These are phyloP conservation scores for Leucocoprinus birnbaumii DNA, from an alignment of 768 basidiomycete species.

Conservation along the genomic window DNA sequence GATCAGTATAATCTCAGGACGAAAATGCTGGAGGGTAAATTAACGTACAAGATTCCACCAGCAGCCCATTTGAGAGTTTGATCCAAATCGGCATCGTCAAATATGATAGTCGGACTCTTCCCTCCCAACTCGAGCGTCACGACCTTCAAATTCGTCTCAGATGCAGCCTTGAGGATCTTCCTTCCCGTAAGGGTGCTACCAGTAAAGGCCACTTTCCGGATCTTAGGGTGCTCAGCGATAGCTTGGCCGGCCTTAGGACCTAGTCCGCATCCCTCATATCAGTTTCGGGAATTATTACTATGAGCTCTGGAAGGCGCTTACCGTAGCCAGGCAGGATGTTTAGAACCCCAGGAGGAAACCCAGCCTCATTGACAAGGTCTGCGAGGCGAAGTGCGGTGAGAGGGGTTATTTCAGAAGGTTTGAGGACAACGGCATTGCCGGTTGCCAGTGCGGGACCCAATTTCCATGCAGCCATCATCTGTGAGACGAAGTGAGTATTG, in stretches of 20 bases:
- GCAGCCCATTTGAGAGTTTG: slow-evolving; percentile 66
- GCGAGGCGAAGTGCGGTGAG: slow-evolving; percentile 54
- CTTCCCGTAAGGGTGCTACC: slow-evolving; percentile 73
- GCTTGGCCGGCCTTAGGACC: slow-evolving; percentile 60
- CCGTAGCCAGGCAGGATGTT: slow-evolving; percentile 73
- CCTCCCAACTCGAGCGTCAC: slow-evolving; percentile 76
- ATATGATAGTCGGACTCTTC: slow-evolving; percentile 62
- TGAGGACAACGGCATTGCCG: slow-evolving; percentile 72
- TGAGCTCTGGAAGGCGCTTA: background rate
- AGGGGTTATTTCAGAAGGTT: slow-evolving; percentile 78
- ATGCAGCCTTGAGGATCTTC: slow-evolving; percentile 67
- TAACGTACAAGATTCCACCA: slow-evolving; percentile 62
- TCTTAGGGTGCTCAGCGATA: slow-evolving; percentile 58
- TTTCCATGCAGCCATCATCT: slow-evolving; percentile 64
- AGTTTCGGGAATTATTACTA: background rate
- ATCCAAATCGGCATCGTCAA: slow-evolving; percentile 61
- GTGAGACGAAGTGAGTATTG: background rate
- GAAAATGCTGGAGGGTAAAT: background rate
- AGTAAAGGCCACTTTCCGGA: slow-evolving; percentile 78
- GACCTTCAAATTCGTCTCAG: slow-evolving; percentile 72
- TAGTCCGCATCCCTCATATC: slow-evolving; percentile 10
- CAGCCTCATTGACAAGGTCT: slow-evolving; percentile 63
- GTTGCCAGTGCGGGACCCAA: slow-evolving; percentile 73
- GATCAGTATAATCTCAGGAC: background rate
- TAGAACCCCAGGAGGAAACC: slow-evolving; percentile 74